Base-by-base conservation (phyloP, 768 basidiomycete genomes). In the Tephrocybe rancida region DNA sequence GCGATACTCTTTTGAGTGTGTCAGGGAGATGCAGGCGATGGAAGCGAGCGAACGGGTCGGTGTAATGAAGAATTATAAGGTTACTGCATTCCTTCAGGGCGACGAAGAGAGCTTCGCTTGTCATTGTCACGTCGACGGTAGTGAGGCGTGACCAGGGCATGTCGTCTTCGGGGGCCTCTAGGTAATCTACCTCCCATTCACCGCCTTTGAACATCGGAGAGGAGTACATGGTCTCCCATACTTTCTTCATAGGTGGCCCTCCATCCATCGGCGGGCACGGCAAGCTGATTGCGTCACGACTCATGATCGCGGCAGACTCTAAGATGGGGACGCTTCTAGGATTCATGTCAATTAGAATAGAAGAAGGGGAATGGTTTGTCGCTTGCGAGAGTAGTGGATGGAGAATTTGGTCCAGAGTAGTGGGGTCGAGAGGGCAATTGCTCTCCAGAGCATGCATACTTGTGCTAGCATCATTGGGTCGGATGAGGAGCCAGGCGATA, bases 381-480 rank as follows among this genome's bases (percentile, higher is more conserved):
- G 35, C 41, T 22, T 18, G 6, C 37, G 24, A 25, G n/a, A 8
- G 22, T 37, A 50, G 11, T 37, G 13, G 42, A 56, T 48, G n/a
- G 44, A 24, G n/a, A 56, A 26, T 10, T 39, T 22, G 8, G 34
- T n/a, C 55, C 55, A 56, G 3, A 56, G 45, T 35, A 48, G 32
- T 13, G 55, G 50, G 1, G 21, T 48, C 1, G 44, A 41, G 8
- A 56, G 29, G 24, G 50, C 46, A 16, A 56, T 41, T 6, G 19
- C 41, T 43, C 55, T 38, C 55, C 55, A 56, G 16, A 47, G 39
- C 39, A 45, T 48, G 41, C 49, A 51, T 9, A 56, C 50, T 24
- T 52, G 50, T n/a, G 55, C 49, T 30, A 56, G 42, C 0, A 52
- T 46, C 45, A 56, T 48, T 19, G 49, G 55, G 39, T 56, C 55